phyloP scores from a whole-genome alignment of 2,329 filamentous ascomycete genomes.

The Herpotrichia juniperi region DNA sequence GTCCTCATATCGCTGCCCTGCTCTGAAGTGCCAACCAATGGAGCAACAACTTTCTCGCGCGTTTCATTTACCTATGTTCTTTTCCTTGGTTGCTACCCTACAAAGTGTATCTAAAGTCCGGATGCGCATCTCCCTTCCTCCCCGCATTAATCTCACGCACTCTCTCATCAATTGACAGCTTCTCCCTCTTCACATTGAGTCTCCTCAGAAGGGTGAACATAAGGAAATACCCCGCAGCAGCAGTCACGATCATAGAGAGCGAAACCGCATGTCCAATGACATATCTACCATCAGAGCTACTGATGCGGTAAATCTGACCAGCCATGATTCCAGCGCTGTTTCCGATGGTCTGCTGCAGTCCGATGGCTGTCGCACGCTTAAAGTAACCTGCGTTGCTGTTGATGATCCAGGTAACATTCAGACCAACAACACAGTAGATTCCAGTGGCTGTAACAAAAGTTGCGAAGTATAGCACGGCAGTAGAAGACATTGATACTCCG shows the following conservation, averaged over 20 bases:
- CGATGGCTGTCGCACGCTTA: slow-evolving; percentile 39
- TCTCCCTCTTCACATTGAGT: slow-evolving; percentile 54
- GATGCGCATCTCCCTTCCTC: slow-evolving; percentile 58
- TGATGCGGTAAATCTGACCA: slow-evolving; percentile 35
- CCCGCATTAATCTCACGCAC: slow-evolving; percentile 52
- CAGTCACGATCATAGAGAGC: slow-evolving; percentile 17
- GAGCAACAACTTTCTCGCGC: too few relatives aligned
- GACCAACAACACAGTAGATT: slow-evolving; percentile 28
- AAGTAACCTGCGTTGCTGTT: slow-evolving; percentile 40
- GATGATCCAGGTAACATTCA: slow-evolving; percentile 37
- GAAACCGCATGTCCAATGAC: slow-evolving; percentile 26
- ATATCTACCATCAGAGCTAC: slow-evolving; percentile 30
- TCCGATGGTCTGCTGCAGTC: slow-evolving; percentile 35
- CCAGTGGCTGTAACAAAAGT: slow-evolving; percentile 25
- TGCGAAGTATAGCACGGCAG: slow-evolving; percentile 5
- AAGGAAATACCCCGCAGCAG: slow-evolving; percentile 7
- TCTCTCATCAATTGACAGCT: slow-evolving; percentile 54
- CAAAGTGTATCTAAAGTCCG: slow-evolving; percentile 53
- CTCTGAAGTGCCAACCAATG: too few relatives aligned
- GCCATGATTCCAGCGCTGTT: slow-evolving; percentile 37
- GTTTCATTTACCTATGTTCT: too few relatives aligned
- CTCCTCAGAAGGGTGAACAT: slow-evolving; percentile 53
- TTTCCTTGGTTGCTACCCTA: too few relatives aligned
- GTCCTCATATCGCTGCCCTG: too few relatives aligned
- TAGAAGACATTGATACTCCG: slow-evolving; percentile 1